Evolutionary conservation across 257 asterid genomes (phyloP), one percentile per base, ranked within the genome.

Genomic region (Galeopsis tetrahit): DNA sequence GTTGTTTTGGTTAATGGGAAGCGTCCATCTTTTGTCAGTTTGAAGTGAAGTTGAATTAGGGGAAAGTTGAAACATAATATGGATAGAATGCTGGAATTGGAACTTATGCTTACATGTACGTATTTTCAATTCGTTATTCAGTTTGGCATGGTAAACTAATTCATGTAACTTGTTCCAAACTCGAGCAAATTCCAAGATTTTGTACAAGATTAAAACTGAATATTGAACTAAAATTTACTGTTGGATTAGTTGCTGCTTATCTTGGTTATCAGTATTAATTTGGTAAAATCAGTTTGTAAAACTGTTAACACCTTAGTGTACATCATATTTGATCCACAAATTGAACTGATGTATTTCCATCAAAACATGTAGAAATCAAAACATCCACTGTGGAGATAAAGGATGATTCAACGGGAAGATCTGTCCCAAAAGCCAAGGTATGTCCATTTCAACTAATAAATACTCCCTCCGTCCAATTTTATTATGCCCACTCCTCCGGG

Each of bases 331-430:
- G 46, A 31, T 73, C 55, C 55, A 63, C 61, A 62, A 61, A 69
- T 39, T 66, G 69, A 59, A 36, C 11, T 55, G 13, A 55, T 55
- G 48, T 75, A 62, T 44, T 43, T 63, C 17, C 64, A 13, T 74
- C 61, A 46, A 51, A 55, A 70, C 61, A 11, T 83, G 89, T 71
- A 92, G 98, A 83, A 75, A 92, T 92, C 80, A 82, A 56, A 79
- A 92, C 97, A 71, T 88, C 96, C 64, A 89, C 96, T 5, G 96
- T 92, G 74, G 98, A 92, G 72, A 85, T 90, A 72, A 90, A 79
- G 66, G 98, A 92, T 70, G 98, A 92, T 44, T 80, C 88, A 31
- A 81, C 92, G 32, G 96, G 96, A 66, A 81, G 98, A 46, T 88
- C 96, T 1, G 79, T 86, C 74, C 95, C 86, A 42, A 92, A 92